Evolutionary conservation across 768 basidiomycete genomes (phyloP).

Genomic region (Lentinus tigrinus): DNA sequence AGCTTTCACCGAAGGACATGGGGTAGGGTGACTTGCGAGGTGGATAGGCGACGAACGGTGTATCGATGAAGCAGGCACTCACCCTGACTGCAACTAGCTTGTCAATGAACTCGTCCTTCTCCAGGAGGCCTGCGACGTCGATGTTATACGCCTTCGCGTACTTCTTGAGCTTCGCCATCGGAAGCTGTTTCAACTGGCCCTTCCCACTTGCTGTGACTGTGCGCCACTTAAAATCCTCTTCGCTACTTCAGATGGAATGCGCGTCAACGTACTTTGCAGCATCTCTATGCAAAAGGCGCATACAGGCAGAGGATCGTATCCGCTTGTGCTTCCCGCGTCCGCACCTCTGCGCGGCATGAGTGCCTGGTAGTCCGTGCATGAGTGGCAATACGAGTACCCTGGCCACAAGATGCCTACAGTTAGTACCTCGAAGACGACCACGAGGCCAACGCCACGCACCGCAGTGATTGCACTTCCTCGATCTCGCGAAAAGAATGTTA

Average conservation of each 20-base stretch:
- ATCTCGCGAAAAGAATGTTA: conserved; percentile 60
- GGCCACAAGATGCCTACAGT: neutral
- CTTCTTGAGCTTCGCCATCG: conserved; percentile 62
- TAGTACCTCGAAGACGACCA: neutral
- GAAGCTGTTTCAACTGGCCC: conserved; percentile 51
- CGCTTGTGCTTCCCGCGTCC: conserved; percentile 33
- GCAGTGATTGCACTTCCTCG: conserved; percentile 72
- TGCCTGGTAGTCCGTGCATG: conserved; percentile 74
- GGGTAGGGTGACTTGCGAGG: neutral
- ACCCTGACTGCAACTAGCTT: conserved; percentile 53
- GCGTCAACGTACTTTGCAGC: conserved; percentile 48
- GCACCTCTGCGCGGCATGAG: conserved; percentile 61
- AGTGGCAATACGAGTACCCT: conserved; percentile 75
- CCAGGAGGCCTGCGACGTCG: conserved; percentile 56
- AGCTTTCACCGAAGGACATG: too few species aligned
- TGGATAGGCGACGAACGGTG: neutral
- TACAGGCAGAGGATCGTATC: conserved; percentile 65
- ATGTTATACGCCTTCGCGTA: conserved; percentile 75
- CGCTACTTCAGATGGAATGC: neutral
- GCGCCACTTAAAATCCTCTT: neutral
- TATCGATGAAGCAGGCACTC: conserved; percentile 2
- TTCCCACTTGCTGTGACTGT: conserved; percentile 71
- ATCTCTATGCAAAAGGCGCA: conserved; percentile 76
- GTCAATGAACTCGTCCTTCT: conserved; percentile 79
- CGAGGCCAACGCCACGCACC: conserved; percentile 41